Evolutionary conservation across 257 asterid genomes (phyloP), one percentile per base, ranked within the genome.

Genomic region (Solanum paucissectum): DNA sequence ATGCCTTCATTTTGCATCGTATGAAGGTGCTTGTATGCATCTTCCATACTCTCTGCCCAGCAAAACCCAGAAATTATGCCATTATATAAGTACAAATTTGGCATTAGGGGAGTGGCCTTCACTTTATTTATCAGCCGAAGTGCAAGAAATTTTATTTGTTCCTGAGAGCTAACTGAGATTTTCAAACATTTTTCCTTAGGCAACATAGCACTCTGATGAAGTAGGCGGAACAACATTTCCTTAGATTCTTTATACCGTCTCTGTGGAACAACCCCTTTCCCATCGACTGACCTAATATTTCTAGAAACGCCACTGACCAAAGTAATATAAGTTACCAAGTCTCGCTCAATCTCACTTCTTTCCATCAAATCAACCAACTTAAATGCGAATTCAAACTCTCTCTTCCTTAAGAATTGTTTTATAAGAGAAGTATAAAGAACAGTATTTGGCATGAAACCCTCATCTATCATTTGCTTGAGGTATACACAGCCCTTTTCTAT

Each of bases 341-440:
- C 98, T 85, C 21, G 86, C 89, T 93, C 90, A 49, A 93, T 83
- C 37, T 72, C 82, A 77, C 92, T 91, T 90, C 89, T 92, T 87
- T 91, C 90, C 96, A 94, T 93, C 92, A 94, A 90, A 83, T 89
- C 92, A 87, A 90, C 90, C 90, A 94, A 90, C 87, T 92, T 89
- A 60, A 92, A 87, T 12, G 95, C 94, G 37, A 90, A 92, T 75
- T 87, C 92, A 79, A 93, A 88, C 75, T 93, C 91, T 52, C 91
- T 89, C 89, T 92, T 93, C 91, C 92, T 89, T 84, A 94, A 88
- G 87, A 91, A 92, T 77, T 93, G 95, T 69, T 92, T 93, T 27
- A 92, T 91, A 52, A 93, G 96, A 36, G 95, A 89, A 55, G 96
- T 93, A 84, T 92, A 94, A 42, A 94, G 91, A 85, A 88, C 94